Conservation (phyloP, 169 alveolate species). For the Plasmodium coatneyi region DNA sequence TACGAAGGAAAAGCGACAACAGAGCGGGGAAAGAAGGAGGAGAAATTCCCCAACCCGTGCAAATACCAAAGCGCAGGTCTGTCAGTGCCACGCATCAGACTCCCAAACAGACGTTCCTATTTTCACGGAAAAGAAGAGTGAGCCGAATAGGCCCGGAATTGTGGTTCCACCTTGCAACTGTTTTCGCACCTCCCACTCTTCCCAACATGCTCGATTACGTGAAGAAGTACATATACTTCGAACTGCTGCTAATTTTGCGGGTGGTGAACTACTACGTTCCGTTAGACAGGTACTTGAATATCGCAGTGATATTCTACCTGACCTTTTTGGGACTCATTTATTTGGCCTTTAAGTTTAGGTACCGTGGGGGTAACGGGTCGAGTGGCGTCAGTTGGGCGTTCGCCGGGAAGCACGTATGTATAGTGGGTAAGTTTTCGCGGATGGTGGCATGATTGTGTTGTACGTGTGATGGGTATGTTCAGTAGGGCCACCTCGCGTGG, state of each 20-base stretch:
- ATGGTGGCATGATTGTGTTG: not conserved
- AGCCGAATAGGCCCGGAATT: not conserved
- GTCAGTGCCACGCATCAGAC: not conserved
- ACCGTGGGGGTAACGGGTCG: not conserved
- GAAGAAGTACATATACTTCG: conserved; percentile 49
- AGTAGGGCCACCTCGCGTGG: not conserved
- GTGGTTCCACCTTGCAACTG: not conserved
- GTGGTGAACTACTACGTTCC: conserved; percentile 13
- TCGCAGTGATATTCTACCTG: conserved; percentile 23
- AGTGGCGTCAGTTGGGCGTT: not conserved
- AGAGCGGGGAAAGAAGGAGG: not conserved
- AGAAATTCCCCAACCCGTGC: not conserved
- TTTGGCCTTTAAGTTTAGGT: conserved; percentile 45
- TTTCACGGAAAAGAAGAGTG: not conserved
- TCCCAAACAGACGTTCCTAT: not conserved
- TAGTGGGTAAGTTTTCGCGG: conserved; percentile 20
- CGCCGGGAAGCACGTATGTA: conserved; percentile 56
- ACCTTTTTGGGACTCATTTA: conserved; percentile 40
- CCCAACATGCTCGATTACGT: conserved; percentile 17
- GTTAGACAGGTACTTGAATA: conserved; percentile 11
- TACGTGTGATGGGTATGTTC: not conserved
- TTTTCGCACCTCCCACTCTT: not conserved
- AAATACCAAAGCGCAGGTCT: not conserved
- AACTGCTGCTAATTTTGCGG: conserved; percentile 19
- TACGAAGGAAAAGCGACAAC: not conserved